These are phyloP conservation scores for Astrephomene gubernaculifera DNA, from an alignment of 139 green algal species.

Conservation along the genomic window DNA sequence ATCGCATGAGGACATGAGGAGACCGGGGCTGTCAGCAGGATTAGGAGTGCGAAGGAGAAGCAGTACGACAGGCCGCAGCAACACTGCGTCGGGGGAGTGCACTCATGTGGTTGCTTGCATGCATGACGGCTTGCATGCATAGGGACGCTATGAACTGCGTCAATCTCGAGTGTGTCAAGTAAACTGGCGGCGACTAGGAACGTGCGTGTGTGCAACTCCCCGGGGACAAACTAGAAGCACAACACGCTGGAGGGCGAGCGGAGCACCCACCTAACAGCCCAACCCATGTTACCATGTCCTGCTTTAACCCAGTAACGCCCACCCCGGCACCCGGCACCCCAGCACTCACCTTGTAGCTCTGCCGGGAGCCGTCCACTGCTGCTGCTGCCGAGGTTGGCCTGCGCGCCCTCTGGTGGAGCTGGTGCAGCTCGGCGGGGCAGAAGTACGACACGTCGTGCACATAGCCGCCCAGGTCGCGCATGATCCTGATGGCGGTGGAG, in stretches of 20 bases:
- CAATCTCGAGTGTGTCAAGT: too few relatives aligned
- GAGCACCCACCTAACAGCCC: background rate
- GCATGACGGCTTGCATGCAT: background rate
- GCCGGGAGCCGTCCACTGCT: background rate
- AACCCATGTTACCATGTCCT: background rate
- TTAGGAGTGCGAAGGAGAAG: background rate
- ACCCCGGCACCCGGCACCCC: too few relatives aligned
- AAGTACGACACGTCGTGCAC: slow-evolving; percentile 44
- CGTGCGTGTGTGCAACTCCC: too few relatives aligned
- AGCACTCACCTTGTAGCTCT: slow-evolving; percentile 24
- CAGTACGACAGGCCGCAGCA: background rate
- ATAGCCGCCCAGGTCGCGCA: slow-evolving; percentile 39
- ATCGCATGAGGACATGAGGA: background rate
- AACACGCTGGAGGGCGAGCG: too few relatives aligned
- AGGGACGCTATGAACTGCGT: background rate
- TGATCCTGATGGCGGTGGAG: slow-evolving; percentile 14
- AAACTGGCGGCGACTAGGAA: too few relatives aligned
- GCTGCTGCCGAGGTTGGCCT: too few relatives aligned
- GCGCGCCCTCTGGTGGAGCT: slow-evolving; percentile 3
- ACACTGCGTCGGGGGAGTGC: background rate
- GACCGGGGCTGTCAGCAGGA: background rate
- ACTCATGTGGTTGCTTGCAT: background rate
- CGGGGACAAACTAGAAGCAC: too few relatives aligned
- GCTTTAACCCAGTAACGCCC: background rate
- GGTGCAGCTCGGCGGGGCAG: slow-evolving; percentile 25